Evolutionary conservation across 176 grass and related monocot species (phyloP).

Genomic region (Bonia amplexicaulis): DNA sequence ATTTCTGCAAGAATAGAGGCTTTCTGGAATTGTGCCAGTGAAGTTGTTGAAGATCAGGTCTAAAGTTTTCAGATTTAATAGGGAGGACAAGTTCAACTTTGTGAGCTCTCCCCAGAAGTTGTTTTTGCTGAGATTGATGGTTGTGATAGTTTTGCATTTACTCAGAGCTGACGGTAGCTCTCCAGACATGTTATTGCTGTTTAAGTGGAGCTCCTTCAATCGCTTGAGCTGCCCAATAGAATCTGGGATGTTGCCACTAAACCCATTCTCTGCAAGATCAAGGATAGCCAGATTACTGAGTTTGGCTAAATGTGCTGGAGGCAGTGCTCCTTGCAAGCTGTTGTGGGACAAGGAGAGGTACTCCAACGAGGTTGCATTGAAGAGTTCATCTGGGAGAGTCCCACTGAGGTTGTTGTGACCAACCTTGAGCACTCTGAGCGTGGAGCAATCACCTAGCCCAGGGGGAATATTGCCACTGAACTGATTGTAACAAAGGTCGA

Average conservation of each 20-base stretch:
- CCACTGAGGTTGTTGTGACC: conserved; percentile 12
- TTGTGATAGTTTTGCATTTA: conserved; percentile 24
- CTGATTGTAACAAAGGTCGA: background rate
- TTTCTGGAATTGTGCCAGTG: conserved; percentile 36
- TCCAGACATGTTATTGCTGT: conserved; percentile 21
- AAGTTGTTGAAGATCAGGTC: conserved; percentile 31
- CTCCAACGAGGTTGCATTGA: background rate
- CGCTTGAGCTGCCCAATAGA: conserved; percentile 34
- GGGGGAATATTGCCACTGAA: background rate
- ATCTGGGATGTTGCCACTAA: conserved; percentile 20
- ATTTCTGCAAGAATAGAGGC: conserved; percentile 37
- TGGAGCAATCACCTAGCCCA: background rate
- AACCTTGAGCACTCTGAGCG: background rate
- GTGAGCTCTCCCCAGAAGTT: conserved; percentile 16
- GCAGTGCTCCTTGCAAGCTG: background rate
- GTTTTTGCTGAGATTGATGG: conserved; percentile 19
- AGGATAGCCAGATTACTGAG: conserved; percentile 27
- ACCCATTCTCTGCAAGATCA: conserved; percentile 22
- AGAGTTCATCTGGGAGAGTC: background rate
- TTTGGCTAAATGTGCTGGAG: background rate
- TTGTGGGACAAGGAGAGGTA: conserved; percentile 2
- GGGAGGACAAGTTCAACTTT: conserved; percentile 32
- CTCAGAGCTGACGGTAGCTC: conserved; percentile 33
- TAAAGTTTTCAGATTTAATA: conserved; percentile 15
- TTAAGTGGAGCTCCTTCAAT: conserved; percentile 20